Evolutionary conservation across 1,139 yeast genomes (phyloP).

Genomic region (Debaryomyces robertsiae): DNA sequence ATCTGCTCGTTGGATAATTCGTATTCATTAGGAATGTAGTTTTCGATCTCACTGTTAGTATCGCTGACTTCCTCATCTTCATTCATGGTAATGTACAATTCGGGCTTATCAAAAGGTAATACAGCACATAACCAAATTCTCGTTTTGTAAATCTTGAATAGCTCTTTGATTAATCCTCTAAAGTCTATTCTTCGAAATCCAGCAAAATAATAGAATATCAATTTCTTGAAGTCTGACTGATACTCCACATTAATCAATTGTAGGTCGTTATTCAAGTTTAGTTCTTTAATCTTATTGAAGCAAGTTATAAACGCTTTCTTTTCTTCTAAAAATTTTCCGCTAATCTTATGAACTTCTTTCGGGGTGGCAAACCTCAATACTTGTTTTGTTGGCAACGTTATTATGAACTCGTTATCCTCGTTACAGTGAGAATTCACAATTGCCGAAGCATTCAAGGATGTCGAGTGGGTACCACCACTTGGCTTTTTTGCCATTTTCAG

Average conservation of each 20-base stretch:
- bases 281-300: slow-evolving; percentile 47
- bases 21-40: slow-evolving; percentile 42
- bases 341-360: slow-evolving; percentile 45
- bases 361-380: slow-evolving; percentile 53
- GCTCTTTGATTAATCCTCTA: slow-evolving; percentile 86
- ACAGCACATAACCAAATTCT: slow-evolving; percentile 98
- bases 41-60: slow-evolving; percentile 6
- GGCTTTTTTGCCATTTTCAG: slow-evolving; percentile 25
- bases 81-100: slow-evolving; percentile 25
- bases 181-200: slow-evolving; percentile 86
- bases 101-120: slow-evolving; percentile 40
- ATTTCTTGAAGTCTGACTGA: slow-evolving; percentile 91
- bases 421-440: slow-evolving; percentile 44
- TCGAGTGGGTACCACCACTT: slow-evolving; percentile 41
- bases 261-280: slow-evolving; percentile 41
- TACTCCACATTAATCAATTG: slow-evolving; percentile 78
- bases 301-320: slow-evolving; percentile 51
- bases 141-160: slow-evolving; percentile 91
- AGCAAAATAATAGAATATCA: slow-evolving; percentile 84
- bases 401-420: slow-evolving; percentile 50
- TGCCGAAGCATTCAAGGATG: slow-evolving; percentile 38
- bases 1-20: slow-evolving; percentile 46
- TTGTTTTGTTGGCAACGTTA: slow-evolving; percentile 52
- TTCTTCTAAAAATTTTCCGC: slow-evolving; percentile 49
- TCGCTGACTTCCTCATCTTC: slow-evolving; percentile 5